These are phyloP conservation scores for Bipolaris cookei DNA, from an alignment of 2,329 filamentous ascomycete species.

Conservation along the genomic window DNA sequence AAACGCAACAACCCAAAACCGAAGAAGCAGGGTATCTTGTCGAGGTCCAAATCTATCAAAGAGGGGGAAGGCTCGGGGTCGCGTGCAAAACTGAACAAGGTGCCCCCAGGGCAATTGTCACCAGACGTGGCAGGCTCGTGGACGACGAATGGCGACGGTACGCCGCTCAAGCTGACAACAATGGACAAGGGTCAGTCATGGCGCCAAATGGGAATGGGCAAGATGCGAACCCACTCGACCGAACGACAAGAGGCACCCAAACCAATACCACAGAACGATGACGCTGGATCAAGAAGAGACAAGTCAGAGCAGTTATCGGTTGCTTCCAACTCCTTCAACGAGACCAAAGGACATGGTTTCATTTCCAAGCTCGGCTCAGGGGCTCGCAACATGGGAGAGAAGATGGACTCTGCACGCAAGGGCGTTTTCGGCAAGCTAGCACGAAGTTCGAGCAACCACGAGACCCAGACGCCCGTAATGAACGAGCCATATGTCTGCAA, in stretches of 20 bases:
- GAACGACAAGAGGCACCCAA: slow-evolving; percentile 62
- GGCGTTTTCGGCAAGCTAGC: slow-evolving; percentile 80
- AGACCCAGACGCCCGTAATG: slow-evolving; percentile 65
- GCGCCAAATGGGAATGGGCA: slow-evolving; percentile 66
- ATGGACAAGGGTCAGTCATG: slow-evolving; percentile 71
- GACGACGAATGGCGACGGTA: slow-evolving; percentile 47
- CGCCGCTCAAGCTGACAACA: slow-evolving; percentile 67
- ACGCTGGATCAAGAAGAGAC: slow-evolving; percentile 35
- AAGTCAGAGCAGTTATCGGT: slow-evolving; percentile 44
- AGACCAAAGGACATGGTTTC: slow-evolving; percentile 67
- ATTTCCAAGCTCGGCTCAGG: slow-evolving; percentile 76
- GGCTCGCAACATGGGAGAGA: slow-evolving; percentile 75
- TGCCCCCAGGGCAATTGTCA: slow-evolving; percentile 39
- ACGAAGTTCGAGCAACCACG: slow-evolving; percentile 73
- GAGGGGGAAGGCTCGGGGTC: slow-evolving; percentile 46
- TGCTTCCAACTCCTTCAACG: slow-evolving; percentile 61
- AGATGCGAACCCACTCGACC: slow-evolving; percentile 71
- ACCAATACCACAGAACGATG: slow-evolving; percentile 41
- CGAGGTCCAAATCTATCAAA: slow-evolving; percentile 54
- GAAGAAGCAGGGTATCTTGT: slow-evolving; percentile 48
- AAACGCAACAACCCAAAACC: slow-evolving; percentile 36
- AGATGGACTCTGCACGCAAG: slow-evolving; percentile 74
- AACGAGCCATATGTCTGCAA: slow-evolving; percentile 85
- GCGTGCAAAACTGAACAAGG: slow-evolving; percentile 43
- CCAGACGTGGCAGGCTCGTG: slow-evolving; percentile 39